Evolutionary conservation across 805 yeast species (phyloP), one percentile per base, ranked within the genome.

Genomic region (Metschnikowia colocasiae): DNA sequence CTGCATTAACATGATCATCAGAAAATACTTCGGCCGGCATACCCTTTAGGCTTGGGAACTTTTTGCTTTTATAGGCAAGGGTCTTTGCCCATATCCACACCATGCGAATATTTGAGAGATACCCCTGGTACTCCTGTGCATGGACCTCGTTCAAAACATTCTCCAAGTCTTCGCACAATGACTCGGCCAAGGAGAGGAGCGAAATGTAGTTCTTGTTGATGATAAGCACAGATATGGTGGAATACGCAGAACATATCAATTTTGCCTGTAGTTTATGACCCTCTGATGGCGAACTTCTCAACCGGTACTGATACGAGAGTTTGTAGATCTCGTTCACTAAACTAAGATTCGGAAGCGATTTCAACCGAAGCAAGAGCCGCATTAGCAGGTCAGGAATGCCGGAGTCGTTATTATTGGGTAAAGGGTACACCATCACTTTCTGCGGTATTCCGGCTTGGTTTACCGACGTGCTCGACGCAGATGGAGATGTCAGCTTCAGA

Each of bases 241-340:
- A 68, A 52, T 62, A 71, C 43, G 69, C 66, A 33, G 68, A 51
- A 45, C 63, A 67, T 36, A 53, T 55, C 35, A 71, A 53, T 36
- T 61, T 59, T 5, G 37, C 40, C 48, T 56, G 58, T 16, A 56
- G 48, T n/a, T 31, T 48, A 18, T 37, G 50, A 54, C 43, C 67
- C 9, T 16, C 31, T 1, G 15, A 8, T 20, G 35, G 23, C 16
- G 6, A 4, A 12, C 35, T 32, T 49, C 40, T 71, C 33, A 32
- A 63, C 36, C 75, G 46, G 18, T 63, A 45, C 47, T 68, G 75
- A 47, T 74, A 67, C 35, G 74, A 61, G 26, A 76, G 61, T 47
- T 68, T 69, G 59, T 74, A 78, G 33, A 70, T 57, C 39, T 71
- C 78, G 47, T 74, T 75, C 19, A 77, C 64, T 19, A 75, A 54